Base-by-base conservation (phyloP, 768 basidiomycete genomes). In the Asterophora parasitica region DNA sequence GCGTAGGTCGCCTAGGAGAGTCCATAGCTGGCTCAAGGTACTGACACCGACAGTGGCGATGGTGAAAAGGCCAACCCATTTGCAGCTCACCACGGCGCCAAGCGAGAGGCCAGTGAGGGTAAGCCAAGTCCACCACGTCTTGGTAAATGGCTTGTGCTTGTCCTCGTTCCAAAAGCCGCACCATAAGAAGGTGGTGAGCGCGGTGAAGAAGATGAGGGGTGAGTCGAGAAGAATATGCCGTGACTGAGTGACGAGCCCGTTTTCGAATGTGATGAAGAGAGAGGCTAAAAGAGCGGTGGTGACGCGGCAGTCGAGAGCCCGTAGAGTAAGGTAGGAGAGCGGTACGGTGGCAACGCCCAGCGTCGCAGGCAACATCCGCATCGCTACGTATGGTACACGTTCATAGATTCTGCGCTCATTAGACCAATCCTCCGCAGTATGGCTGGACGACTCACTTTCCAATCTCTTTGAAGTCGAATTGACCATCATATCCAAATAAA, bases 11-110 rank as follows among this genome's bases (percentile, higher is more conserved):
- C 94, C 96, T 4, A 99, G 79, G 5, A 95, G 78, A 31, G 73
- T 61, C 95, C 96, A 98, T 4, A 99, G 74, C 58, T 93, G 95
- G 42, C 77, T 70, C 28, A 98, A 59, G 2, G 93, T 96, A 58
- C 82, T 83, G 28, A 87, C 60, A 11, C 95, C 96, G 42, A 99
- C 71, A 6, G 94, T 96, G 7, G 96, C 93, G 57, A 98, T 92
- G 11, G 94, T 98, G 70, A 99, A 97, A 16, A 99, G 73, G 8
- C 96, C 96, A 34, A 98, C 95, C 96, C 95, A 98, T 65, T 98
- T 99, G 73, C 91, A 92, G 58, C 85, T 88, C 27, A 87, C 79
- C 41, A 95, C 92, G 4, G 94, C 93, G 31, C 96, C 96, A 19
- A 99, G 83, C 0, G 86, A 81, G 11, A 95, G 72, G 26, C 96